Evolutionary conservation across 768 basidiomycete genomes (phyloP).

Genomic region (Rhodotorula kratochvilovae): DNA sequence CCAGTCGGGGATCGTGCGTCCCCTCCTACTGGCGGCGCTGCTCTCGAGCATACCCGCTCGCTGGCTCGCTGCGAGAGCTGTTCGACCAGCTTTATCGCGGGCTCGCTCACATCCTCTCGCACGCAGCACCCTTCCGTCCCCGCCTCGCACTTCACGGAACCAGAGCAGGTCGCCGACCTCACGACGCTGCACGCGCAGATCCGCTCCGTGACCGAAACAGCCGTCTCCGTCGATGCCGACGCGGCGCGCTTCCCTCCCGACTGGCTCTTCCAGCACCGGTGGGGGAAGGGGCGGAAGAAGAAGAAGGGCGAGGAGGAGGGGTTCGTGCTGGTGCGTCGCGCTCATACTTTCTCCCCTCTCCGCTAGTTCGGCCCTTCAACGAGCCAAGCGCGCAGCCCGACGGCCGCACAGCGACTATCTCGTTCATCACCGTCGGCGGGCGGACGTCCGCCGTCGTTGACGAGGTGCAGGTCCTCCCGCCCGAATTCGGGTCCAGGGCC

Average conservation of each 20-base stretch:
- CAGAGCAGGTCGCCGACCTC: neutral
- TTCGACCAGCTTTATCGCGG: no score
- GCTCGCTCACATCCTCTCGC: no score
- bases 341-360: neutral
- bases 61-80: no score
- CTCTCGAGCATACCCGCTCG: no score
- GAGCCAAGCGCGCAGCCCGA: constrained; percentile 15
- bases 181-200: constrained; percentile 36
- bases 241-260: constrained; percentile 36
- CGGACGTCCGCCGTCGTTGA: constrained; percentile 39
- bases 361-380: neutral
- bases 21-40: no score
- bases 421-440: constrained; percentile 42
- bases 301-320: constrained; percentile 4
- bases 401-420: constrained; percentile 34
- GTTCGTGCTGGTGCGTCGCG: neutral
- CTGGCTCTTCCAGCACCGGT: constrained; percentile 44
- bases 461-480: constrained; percentile 32
- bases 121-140: constrained; percentile 41
- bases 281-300: constrained; percentile 43
- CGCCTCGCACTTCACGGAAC: constrained; percentile 19
- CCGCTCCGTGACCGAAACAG: constrained; percentile 31
- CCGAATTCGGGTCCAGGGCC: neutral
- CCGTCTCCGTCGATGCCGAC: constrained; percentile 41
- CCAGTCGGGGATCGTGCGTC: constrained; percentile 35